phyloP scores from a whole-genome alignment of 2,329 filamentous ascomycete genomes.

The Penicillium rolfsii region DNA sequence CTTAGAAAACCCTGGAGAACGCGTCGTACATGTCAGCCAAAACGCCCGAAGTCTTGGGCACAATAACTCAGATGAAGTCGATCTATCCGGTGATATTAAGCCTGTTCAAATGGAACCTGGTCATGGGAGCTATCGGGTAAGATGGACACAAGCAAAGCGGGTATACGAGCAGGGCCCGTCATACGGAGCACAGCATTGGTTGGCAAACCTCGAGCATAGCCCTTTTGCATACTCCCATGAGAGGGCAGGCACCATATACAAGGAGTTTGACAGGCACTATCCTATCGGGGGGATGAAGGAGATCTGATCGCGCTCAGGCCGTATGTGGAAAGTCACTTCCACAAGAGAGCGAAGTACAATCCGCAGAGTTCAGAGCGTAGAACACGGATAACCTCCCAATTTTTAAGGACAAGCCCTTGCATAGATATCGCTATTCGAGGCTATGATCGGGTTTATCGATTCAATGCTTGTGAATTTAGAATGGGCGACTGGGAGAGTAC shows the following conservation, averaged over 20 bases:
- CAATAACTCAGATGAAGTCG: constrained; percentile 15
- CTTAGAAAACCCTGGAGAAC: constrained; percentile 11
- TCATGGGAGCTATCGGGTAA: not conserved
- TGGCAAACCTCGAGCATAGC: not conserved
- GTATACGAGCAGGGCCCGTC: constrained; percentile 4
- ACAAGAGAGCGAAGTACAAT: not conserved
- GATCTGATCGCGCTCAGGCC: constrained; percentile 21
- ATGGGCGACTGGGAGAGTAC: constrained; percentile 1
- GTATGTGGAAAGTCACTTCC: not conserved
- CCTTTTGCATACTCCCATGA: not conserved
- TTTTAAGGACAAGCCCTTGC: not conserved
- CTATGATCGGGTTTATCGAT: not conserved
- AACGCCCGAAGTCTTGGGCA: constrained; percentile 6
- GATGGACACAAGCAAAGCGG: not conserved
- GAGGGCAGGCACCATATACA: not conserved
- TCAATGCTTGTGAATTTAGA: not conserved
- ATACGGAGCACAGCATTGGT: constrained; percentile 13
- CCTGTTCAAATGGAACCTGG: not conserved
- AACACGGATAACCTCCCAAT: not conserved
- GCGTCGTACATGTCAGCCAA: constrained; percentile 13
- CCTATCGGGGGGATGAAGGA: not conserved
- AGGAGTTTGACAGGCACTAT: not conserved
- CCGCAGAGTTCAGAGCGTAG: not conserved
- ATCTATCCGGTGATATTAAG: not conserved
- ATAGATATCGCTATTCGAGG: not conserved